Conservation (phyloP, 805 yeast genomes). For the Wickerhamiella sergipiensis region DNA sequence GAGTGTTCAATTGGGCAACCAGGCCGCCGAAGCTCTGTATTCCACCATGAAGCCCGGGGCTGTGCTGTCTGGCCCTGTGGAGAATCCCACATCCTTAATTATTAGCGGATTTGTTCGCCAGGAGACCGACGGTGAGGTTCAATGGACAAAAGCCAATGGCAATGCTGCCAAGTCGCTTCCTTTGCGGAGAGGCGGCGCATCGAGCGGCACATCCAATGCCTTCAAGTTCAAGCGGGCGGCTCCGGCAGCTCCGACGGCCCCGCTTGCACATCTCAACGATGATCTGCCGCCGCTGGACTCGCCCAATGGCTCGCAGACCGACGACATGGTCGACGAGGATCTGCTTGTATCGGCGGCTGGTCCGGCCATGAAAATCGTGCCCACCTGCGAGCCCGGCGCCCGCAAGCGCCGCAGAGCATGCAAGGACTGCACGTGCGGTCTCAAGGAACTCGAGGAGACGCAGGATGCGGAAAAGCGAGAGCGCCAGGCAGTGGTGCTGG, state of each 20-base stretch:
- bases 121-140: constrained; percentile 10
- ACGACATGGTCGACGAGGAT: constrained; percentile 44
- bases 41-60: constrained; percentile 23
- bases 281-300: constrained; percentile 32
- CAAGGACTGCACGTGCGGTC: constrained; percentile 95
- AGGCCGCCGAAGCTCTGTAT: constrained; percentile 20
- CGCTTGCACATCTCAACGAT: constrained; percentile 29
- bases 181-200: not conserved
- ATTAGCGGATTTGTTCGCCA: constrained; percentile 25
- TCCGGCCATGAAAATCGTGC: constrained; percentile 39
- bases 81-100: constrained; percentile 25
- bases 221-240: constrained; percentile 17
- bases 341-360: constrained; percentile 32
- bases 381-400: constrained; percentile 38
- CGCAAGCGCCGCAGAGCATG: constrained; percentile 79
- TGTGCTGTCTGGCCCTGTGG: constrained; percentile 18
- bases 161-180: constrained; percentile 5
- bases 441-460: constrained; percentile 64
- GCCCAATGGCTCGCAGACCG: constrained; percentile 29
- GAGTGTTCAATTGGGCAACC: constrained; percentile 10
- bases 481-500: constrained; percentile 45
- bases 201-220: not conserved
- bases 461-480: constrained; percentile 32
- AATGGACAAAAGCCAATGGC: constrained; percentile 12
- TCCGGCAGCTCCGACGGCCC: constrained; percentile 27